Base-by-base conservation (phyloP, 345 rosid species). In the Moricandia arvensis region DNA sequence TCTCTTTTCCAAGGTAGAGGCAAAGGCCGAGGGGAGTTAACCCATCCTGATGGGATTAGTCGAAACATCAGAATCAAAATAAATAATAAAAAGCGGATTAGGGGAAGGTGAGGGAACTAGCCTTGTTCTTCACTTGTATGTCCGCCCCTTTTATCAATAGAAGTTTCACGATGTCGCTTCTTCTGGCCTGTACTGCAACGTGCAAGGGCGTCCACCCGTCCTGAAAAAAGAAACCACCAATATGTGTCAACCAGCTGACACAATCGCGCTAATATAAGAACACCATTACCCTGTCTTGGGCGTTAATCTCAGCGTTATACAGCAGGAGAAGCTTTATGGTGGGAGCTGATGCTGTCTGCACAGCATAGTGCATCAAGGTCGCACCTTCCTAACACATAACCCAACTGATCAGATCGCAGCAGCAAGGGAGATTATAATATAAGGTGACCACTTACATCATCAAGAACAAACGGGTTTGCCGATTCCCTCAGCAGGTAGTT, bases 171-270 rank as follows among this genome's bases (percentile, higher is more conserved):
- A 87, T 65, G 74, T 94, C 98, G 1, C 91, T 87, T 82, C 97
- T 89, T 77, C 81, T 82, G 54, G 86, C 86, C 85, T 87, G 97
- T 79, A 91, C 96, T 58, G 98, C 96, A 66, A 94, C 90, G 81
- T 94, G 98, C 67, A 94, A 75, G 8, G 98, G 97, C 35, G 97
- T 85, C 98, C 98, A 94, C 71, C 97, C 98, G 73, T 94, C 91
- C 97, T 94, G 59, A 38, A 72, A 29, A 45, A 47, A 47, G 13
- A 4, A 43, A 45, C 13, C 13, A n/a, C 1, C 53, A n/a, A 45
- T n/a, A n/a, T 60, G 16, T 53, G 74, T 72, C 33, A 73, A 61
- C 26, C n/a, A 58, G 13, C 63, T 66, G 47, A 59, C 49, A 60
- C 45, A 66, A 35, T 60, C 43, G 26, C 43, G 26, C 45, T 33